These are phyloP conservation scores for Aquilaria yunnanensis DNA, from an alignment of 345 rosid genomes.

Conservation along the genomic window DNA sequence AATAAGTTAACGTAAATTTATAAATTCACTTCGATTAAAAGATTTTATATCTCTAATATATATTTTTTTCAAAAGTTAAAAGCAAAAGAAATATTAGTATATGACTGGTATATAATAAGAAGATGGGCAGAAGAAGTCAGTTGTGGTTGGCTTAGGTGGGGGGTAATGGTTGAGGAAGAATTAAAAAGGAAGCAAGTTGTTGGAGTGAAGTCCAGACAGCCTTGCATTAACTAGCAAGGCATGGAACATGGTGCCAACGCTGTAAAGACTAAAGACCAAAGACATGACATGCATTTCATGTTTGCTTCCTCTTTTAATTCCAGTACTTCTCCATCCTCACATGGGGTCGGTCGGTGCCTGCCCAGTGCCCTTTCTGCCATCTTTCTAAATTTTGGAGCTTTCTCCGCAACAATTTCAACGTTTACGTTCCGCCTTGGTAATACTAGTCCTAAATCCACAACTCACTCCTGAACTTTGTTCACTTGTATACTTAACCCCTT, in stretches of 20 bases:
- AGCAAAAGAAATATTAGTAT: no score
- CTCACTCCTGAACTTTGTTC: no score
- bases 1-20: no score
- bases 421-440: no score
- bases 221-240: slow-evolving; percentile 17
- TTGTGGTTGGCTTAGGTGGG: neutral
- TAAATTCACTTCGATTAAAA: no score
- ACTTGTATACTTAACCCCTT: no score
- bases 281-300: neutral
- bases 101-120: no score
- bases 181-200: neutral
- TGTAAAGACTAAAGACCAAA: slow-evolving; percentile 9
- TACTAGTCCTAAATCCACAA: no score
- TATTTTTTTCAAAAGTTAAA: neutral
- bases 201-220: slow-evolving; percentile 2
- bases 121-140: neutral
- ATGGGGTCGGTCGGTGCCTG: slow-evolving; percentile 23
- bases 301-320: slow-evolving; percentile 6
- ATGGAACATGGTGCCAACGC: slow-evolving; percentile 23
- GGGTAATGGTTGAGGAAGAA: neutral
- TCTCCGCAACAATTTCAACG: no score
- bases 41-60: no score
- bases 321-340: slow-evolving; percentile 24
- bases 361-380: no score
- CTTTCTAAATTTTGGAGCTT: no score